Evolutionary conservation across 768 basidiomycete genomes (phyloP), one percentile per base, ranked within the genome.

Genomic region (Rhizopogon vesiculosus): DNA sequence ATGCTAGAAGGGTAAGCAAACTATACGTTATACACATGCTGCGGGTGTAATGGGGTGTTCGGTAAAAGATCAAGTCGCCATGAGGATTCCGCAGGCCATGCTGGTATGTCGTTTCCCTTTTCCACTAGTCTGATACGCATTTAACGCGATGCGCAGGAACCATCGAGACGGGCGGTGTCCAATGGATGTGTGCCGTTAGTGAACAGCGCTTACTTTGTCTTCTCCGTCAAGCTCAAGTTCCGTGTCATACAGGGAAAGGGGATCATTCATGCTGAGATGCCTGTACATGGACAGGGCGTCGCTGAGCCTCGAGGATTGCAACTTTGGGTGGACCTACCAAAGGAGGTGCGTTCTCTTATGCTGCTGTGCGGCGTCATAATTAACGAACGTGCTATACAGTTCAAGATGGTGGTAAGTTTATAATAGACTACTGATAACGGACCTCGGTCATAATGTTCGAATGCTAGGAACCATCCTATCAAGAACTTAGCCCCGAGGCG

Each of bases 111-210:
- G 4, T 5, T 25, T 25, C 25, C 8, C 22, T 5, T 16, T 38
- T 25, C 48, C 16, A 22, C 35, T 22, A 5, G 16, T 16, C 5
- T 38, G 22, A 10, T 16, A 38, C 5, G 15, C 16, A 13, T 16
- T 9, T 16, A 2, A 49, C 16, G 5, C 35, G 16, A 38, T 5
- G 22, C 15, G 22, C 48, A 49, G 48, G 48, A 13, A 82, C 78
- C 16, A 89, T 91, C 51, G 70, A 81, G 41, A 66, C 85, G 8
- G 95, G 95, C 3, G 96, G 93, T 48, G 86, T 97, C 2, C 95
- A 98, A 65, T 97, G 94, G 92, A 96, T 96, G 94, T 85, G 81
- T 68, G 89, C 89, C 13, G 88, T 86, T 55, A 73, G 82, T 69
- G 35, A 50, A 51, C 51, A 38, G 18, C 19, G 18, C 13, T 45